Conservation (phyloP, 148 eudicot genomes). For the Camellia lanceoleosa region DNA sequence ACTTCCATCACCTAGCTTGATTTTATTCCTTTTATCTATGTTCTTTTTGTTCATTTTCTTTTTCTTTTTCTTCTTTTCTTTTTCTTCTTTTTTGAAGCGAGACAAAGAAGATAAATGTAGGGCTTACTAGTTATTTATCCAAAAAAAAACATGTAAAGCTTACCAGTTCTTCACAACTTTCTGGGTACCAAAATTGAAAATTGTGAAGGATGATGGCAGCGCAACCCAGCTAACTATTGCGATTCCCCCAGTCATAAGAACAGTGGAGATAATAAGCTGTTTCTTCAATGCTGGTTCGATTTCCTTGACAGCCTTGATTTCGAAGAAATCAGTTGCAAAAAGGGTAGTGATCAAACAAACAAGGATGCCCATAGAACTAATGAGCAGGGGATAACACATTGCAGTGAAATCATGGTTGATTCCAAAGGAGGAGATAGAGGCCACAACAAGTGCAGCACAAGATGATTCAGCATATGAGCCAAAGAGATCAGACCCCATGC, state of each 20-base stretch:
- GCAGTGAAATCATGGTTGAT: conserved; percentile 55
- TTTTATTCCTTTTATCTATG: too few species aligned
- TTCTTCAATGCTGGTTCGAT: conserved; percentile 76
- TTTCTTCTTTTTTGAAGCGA: too few species aligned
- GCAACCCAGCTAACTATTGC: conserved; percentile 62
- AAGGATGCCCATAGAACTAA: conserved; percentile 62
- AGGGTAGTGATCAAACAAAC: conserved; percentile 70
- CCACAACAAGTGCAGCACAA: conserved; percentile 69
- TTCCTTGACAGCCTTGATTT: conserved; percentile 66
- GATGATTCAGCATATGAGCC: conserved; percentile 67
- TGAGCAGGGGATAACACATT: conserved; percentile 55
- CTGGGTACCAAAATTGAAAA: conserved; percentile 72
- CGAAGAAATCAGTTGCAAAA: conserved; percentile 75
- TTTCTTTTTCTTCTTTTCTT: too few species aligned
- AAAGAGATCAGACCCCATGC: conserved; percentile 81
- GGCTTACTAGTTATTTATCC: too few species aligned
- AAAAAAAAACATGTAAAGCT: conserved; percentile 14
- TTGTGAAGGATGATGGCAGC: conserved; percentile 78
- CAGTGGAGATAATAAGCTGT: conserved; percentile 79
- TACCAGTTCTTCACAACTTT: conserved; percentile 80
- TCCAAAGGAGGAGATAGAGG: conserved; percentile 69
- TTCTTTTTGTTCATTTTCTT: too few species aligned
- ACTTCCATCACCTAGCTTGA: not conserved
- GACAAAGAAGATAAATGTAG: too few species aligned
- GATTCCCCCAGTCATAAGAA: conserved; percentile 68